Conservation (phyloP, 805 yeast species). For the Candida gorgasii region DNA sequence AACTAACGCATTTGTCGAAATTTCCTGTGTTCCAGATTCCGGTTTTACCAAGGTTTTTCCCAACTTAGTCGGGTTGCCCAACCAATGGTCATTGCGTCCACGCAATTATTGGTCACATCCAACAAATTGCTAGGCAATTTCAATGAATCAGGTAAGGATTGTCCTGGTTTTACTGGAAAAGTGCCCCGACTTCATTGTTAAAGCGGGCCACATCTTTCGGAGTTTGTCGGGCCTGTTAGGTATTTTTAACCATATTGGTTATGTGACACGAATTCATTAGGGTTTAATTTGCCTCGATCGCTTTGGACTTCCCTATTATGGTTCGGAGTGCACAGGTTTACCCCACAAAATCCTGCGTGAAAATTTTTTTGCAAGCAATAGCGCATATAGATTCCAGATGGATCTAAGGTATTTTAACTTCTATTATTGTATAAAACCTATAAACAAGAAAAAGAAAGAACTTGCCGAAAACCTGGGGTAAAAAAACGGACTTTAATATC, state of each 20-base stretch:
- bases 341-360: background rate
- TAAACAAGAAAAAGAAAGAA: constrained; percentile 3
- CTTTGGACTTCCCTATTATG: constrained; percentile 2
- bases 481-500: constrained; percentile 1
- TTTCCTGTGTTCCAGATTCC: background rate
- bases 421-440: background rate
- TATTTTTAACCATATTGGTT: background rate
- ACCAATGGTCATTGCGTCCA: background rate
- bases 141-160: background rate
- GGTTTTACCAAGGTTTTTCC: no score
- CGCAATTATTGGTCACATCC: background rate
- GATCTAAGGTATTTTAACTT: background rate
- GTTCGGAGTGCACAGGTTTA: background rate
- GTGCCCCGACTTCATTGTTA: constrained; percentile 1
- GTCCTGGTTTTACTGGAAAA: background rate
- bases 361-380: background rate
- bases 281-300: background rate
- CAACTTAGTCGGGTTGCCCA: no score
- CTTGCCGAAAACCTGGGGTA: background rate
- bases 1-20: background rate
- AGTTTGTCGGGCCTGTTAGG: background rate
- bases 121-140: background rate
- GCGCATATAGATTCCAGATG: background rate
- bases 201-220: constrained; percentile 2
- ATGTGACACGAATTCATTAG: background rate